Evolutionary conservation across 495 filamentous ascomycete species (phyloP).

Genomic region (Penicillium subrubescens): DNA sequence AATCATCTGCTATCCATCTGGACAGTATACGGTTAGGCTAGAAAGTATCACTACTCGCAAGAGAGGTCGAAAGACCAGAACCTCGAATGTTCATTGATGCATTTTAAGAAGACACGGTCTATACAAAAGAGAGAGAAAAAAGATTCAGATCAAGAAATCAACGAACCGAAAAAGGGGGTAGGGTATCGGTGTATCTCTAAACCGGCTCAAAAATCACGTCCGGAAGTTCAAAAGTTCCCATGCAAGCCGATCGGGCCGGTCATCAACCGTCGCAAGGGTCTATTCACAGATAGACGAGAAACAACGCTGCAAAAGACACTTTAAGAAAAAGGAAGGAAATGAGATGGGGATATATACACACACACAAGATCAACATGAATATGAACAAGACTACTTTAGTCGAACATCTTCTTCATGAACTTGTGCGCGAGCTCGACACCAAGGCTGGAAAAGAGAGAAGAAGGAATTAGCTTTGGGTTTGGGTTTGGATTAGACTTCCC

Average conservation of each 20-base stretch:
- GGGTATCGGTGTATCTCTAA: conserved; percentile 9
- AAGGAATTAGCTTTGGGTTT: conserved; percentile 25
- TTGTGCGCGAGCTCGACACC: conserved; percentile 83
- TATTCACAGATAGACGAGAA: conserved; percentile 10
- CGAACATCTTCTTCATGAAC: conserved; percentile 75
- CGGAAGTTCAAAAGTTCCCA: background rate
- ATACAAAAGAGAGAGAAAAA: background rate
- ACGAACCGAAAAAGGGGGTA: background rate
- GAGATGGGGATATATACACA: conserved; percentile 21
- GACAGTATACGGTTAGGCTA: background rate
- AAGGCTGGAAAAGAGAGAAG: conserved; percentile 50
- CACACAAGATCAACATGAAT: background rate
- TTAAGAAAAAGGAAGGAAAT: conserved; percentile 7
- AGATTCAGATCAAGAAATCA: background rate
- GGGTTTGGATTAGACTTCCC: background rate
- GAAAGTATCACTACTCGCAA: background rate
- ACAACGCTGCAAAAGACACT: conserved; percentile 15
- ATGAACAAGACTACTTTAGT: conserved; percentile 17
- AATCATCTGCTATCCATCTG: background rate
- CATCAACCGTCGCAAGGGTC: conserved; percentile 2
- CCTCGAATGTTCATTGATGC: background rate
- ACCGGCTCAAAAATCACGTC: conserved; percentile 4
- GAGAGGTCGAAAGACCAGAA: background rate
- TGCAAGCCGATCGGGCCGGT: conserved; percentile 6
- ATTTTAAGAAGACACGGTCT: background rate